Conservation (phyloP, 2,329 filamentous ascomycete species). For the Trichoderma polysporum region DNA sequence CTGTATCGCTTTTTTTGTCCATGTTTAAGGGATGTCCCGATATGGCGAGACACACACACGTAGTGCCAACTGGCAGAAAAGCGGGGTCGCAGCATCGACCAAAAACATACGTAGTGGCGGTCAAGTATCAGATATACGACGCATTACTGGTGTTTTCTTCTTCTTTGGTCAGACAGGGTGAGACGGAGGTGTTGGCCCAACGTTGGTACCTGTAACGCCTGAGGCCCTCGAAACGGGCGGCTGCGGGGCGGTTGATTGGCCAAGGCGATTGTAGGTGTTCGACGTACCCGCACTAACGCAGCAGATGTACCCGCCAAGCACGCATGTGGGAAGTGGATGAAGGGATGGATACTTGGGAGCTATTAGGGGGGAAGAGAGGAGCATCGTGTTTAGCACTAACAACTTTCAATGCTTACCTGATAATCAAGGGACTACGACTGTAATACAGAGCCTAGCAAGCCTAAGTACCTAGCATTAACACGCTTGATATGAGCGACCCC, state of each 20-base stretch:
- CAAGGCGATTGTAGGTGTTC: neutral
- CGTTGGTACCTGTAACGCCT: neutral
- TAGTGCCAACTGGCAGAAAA: slow-evolving; percentile 21
- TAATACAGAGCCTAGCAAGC: neutral
- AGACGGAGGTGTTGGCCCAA: slow-evolving; percentile 5
- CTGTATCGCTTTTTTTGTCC: slow-evolving; percentile 8
- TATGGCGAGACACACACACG: neutral
- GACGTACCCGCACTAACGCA: too few species aligned
- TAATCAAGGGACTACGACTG: neutral
- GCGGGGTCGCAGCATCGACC: neutral
- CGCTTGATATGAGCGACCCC: neutral
- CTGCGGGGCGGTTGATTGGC: slow-evolving; percentile 2
- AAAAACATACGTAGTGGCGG: slow-evolving; percentile 6
- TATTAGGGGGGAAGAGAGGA: too few species aligned
- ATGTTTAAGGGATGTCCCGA: neutral
- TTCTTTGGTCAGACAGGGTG: neutral
- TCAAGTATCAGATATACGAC: slow-evolving; percentile 1
- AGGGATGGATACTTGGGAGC: too few species aligned
- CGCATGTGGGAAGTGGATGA: neutral
- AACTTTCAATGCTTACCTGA: neutral
- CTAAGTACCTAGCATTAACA: slow-evolving; percentile 11
- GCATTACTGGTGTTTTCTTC: neutral
- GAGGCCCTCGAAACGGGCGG: slow-evolving; percentile 8
- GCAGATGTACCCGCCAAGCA: neutral
- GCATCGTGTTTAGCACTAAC: too few species aligned